Conservation (phyloP, 1,284 basidiomycete genomes). For the Cryptococcus jaspeensis region DNA sequence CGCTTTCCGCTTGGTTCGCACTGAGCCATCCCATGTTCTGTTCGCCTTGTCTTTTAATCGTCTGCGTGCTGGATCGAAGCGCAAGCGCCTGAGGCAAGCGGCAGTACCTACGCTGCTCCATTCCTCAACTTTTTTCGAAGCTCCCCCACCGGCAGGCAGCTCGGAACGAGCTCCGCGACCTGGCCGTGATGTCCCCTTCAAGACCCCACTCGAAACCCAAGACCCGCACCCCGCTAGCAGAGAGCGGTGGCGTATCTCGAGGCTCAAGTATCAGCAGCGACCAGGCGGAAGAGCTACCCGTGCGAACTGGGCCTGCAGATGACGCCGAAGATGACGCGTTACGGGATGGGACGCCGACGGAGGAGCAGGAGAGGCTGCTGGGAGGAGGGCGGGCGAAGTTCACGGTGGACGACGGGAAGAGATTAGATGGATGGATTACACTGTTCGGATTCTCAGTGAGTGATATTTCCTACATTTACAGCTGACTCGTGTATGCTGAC, state of each 20-base stretch:
- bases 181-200: too few relatives aligned
- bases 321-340: neutral
- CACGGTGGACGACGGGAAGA: neutral
- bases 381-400: neutral
- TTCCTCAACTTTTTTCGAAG: neutral
- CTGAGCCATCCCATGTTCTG: too few relatives aligned
- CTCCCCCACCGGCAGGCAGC: neutral
- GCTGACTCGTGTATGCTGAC: neutral
- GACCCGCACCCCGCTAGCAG: neutral
- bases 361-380: constrained; percentile 2
- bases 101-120: too few relatives aligned
- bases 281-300: constrained; percentile 5
- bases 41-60: neutral
- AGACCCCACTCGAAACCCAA: neutral
- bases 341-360: neutral
- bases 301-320: neutral
- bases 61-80: neutral
- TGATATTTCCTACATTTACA: neutral
- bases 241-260: constrained; percentile 6
- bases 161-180: neutral
- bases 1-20: too few relatives aligned
- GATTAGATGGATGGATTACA: constrained; percentile 7
- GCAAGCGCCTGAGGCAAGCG: too few relatives aligned
- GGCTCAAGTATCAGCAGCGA: constrained; percentile 2
- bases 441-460: constrained; percentile 17